Evolutionary conservation across 1,284 basidiomycete species (phyloP).

Genomic region (Porogramme epimiltina): DNA sequence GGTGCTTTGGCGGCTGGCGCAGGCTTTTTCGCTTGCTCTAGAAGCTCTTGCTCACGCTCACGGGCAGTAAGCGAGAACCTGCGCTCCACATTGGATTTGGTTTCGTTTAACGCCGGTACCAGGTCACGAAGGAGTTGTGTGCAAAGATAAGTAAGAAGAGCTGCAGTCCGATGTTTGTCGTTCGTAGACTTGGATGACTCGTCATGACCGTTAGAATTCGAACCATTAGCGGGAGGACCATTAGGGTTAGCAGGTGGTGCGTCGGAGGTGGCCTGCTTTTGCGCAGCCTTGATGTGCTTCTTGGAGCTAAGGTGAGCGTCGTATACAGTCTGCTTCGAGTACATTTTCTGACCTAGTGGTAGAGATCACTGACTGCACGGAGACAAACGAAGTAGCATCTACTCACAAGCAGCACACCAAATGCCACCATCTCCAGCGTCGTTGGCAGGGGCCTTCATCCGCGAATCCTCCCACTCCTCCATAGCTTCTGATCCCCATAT

Average conservation of each 20-base stretch:
- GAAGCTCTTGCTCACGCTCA: slow-evolving; percentile 91
- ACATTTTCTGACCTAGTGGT: slow-evolving; percentile 91
- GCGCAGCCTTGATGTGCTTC: slow-evolving; percentile 90
- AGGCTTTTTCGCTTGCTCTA: slow-evolving; percentile 79
- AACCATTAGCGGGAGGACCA: slow-evolving; percentile 41
- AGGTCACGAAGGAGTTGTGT: slow-evolving; percentile 69
- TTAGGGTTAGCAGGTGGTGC: slow-evolving; percentile 63
- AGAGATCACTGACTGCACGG: background rate
- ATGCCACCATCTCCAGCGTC: slow-evolving; percentile 61
- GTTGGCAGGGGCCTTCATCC: slow-evolving; percentile 37
- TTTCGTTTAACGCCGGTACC: slow-evolving; percentile 77
- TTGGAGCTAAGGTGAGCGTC: slow-evolving; percentile 94
- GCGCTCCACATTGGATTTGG: slow-evolving; percentile 95
- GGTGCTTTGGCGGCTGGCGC: slow-evolving; percentile 49
- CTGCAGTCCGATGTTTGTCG: slow-evolving; percentile 68
- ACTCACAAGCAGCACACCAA: slow-evolving; percentile 95
- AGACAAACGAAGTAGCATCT: background rate
- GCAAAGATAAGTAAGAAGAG: slow-evolving; percentile 73
- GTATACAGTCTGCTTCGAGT: slow-evolving; percentile 97
- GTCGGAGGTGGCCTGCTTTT: slow-evolving; percentile 62
- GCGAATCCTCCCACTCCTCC: slow-evolving; percentile 73
- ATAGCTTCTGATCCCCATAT: slow-evolving; percentile 83
- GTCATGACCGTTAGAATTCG: slow-evolving; percentile 18
- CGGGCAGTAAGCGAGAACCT: slow-evolving; percentile 94
- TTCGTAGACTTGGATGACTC: slow-evolving; percentile 41